Percentiles rank a stretch among this genome's conserved stretches.
phyloP scores from a whole-genome alignment of 345 rosid genomes.

The Syzygium oleosum region DNA sequence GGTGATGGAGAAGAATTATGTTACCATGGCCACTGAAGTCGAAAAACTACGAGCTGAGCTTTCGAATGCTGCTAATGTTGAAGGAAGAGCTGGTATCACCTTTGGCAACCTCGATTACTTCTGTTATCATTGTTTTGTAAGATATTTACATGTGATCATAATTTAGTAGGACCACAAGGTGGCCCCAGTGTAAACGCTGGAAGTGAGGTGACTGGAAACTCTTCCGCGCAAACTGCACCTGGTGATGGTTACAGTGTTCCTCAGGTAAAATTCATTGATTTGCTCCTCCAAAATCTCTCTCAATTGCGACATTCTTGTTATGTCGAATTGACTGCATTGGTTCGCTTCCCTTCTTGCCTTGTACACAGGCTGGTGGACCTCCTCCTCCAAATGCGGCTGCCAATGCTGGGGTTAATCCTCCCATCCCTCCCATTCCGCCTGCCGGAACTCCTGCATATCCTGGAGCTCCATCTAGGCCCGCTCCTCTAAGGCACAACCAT shows the following conservation, averaged over 20 bases:
- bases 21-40: slow-evolving; percentile 82
- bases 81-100: slow-evolving; percentile 47
- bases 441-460: slow-evolving; percentile 28
- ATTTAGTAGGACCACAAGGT: slow-evolving; percentile 54
- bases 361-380: neutral
- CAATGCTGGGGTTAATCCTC: slow-evolving; percentile 3
- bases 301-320: neutral
- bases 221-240: slow-evolving; percentile 35
- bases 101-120: neutral
- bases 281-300: neutral
- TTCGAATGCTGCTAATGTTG: slow-evolving; percentile 44
- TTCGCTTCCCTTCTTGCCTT: neutral
- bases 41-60: slow-evolving; percentile 88
- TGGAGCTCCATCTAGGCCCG: slow-evolving; percentile 54
- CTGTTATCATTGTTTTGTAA: neutral
- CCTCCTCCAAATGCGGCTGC: neutral
- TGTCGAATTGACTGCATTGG: neutral
- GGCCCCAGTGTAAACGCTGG: slow-evolving; percentile 36
- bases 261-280: slow-evolving; percentile 35
- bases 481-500: slow-evolving; percentile 34
- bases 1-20: slow-evolving; percentile 83
- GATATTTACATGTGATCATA: slow-evolving; percentile 6
- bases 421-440: slow-evolving; percentile 13
- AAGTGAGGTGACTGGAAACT: slow-evolving; percentile 43
- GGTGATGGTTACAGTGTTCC: slow-evolving; percentile 45